A percentile compares a stretch with the other conserved stretches of the same genome.
These are phyloP conservation scores for Citrus cavaleriei DNA, from an alignment of 345 rosid species.

Conservation along the genomic window DNA sequence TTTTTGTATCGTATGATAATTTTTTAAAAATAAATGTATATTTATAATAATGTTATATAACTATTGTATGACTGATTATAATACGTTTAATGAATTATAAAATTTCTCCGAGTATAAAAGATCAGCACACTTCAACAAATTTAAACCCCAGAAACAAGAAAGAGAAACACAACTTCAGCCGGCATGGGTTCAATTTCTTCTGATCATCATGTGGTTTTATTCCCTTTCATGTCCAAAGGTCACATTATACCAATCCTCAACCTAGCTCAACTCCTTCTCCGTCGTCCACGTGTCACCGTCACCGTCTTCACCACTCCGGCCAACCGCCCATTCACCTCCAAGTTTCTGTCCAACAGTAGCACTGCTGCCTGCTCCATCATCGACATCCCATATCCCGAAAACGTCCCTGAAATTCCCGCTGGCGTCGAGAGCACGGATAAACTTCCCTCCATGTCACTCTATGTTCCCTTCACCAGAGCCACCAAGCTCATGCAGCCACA, in stretches of 20 bases:
- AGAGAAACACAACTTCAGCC: neutral
- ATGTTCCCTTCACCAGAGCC: constrained; percentile 42
- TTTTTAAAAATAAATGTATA: too few species aligned
- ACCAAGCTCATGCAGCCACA: constrained; percentile 54
- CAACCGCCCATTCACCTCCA: constrained; percentile 50
- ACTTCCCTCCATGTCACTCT: constrained; percentile 64
- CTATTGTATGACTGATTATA: too few species aligned
- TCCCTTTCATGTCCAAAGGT: constrained; percentile 86
- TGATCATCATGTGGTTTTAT: constrained; percentile 39
- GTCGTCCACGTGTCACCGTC: constrained; percentile 25
- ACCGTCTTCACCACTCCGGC: constrained; percentile 73
- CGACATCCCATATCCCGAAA: constrained; percentile 49
- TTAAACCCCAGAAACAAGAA: neutral
- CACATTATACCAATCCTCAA: constrained; percentile 77
- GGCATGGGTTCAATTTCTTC: neutral
- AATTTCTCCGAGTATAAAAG: too few species aligned
- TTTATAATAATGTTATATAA: too few species aligned
- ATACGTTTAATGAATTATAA: too few species aligned
- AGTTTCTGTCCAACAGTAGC: constrained; percentile 32
- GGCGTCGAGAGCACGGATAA: constrained; percentile 66
- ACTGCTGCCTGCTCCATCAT: constrained; percentile 25
- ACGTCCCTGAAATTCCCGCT: constrained; percentile 41
- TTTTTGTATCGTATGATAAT: too few species aligned
- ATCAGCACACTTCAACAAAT: neutral
- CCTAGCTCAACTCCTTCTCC: constrained; percentile 61